A percentile compares a stretch with the other conserved stretches of the same genome.
Evolutionary conservation across 371 early-diverging fungal genomes (phyloP).

Genomic region (Saksenaea oblongispora): DNA sequence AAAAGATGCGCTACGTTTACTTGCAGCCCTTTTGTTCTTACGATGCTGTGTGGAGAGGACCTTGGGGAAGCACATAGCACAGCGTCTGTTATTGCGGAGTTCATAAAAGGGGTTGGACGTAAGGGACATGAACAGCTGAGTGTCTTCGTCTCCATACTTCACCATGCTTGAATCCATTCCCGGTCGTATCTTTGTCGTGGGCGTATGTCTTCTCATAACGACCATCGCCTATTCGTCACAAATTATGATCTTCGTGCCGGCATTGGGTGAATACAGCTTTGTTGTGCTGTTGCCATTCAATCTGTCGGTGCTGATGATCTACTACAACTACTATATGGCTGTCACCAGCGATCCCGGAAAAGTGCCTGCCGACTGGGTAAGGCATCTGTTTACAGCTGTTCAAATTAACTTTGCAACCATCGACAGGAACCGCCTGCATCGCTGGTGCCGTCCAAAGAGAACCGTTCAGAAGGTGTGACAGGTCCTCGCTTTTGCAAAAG

Average conservation of each 20-base stretch:
- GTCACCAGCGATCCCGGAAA: slow-evolving; percentile 77
- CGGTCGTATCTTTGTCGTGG: slow-evolving; percentile 34
- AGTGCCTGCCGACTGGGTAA: slow-evolving; percentile 73
- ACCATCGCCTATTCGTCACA: slow-evolving; percentile 39
- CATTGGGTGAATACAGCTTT: slow-evolving; percentile 15
- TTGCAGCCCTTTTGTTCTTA: too few species aligned
- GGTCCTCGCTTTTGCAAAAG: slow-evolving; percentile 72
- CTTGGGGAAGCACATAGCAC: not conserved
- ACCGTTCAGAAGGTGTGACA: slow-evolving; percentile 28
- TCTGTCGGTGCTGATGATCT: slow-evolving; percentile 59
- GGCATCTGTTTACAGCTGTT: not conserved
- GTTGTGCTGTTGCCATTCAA: slow-evolving; percentile 60
- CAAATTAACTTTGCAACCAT: not conserved
- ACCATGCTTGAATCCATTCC: slow-evolving; percentile 35
- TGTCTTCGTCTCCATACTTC: not conserved
- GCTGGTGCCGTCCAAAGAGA: slow-evolving; percentile 10
- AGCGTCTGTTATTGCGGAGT: not conserved
- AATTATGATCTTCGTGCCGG: slow-evolving; percentile 23
- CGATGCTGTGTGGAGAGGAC: too few species aligned
- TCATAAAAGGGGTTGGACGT: not conserved
- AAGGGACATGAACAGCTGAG: not conserved
- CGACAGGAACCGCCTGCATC: slow-evolving; percentile 36
- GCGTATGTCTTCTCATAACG: slow-evolving; percentile 27
- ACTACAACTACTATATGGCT: slow-evolving; percentile 82
- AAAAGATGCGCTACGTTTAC: too few species aligned